Base-by-base conservation (phyloP, 2,329 filamentous ascomycete genomes). In the Coniochaeta prunicola region DNA sequence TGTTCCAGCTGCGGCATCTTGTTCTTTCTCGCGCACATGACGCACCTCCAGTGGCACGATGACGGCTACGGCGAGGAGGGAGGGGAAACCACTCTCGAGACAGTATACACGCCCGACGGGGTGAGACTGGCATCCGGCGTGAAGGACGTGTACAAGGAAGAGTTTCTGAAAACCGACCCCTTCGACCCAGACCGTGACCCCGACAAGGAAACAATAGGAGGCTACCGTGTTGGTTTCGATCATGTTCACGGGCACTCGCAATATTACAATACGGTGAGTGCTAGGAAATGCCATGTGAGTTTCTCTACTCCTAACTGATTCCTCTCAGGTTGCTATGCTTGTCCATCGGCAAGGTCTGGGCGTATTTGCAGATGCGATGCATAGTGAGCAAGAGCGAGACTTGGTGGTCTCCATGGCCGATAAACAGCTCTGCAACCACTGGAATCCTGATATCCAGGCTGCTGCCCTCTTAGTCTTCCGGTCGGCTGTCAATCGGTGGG, bases 21-120 rank as follows among this genome's bases (percentile, higher is more conserved):
- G 2, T 30, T 67, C 5, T 57, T 66, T 17, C 59, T 70, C 15
- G 66, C 66, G 1, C 57, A 59, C 6, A 56, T 67, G 59, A 64
- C 63, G 1, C 62, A 59, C 42, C 58, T 38, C 12, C 9, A 62
- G 24, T 8, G 10, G 1, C 31, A 53, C 2, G 57, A 61, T 4
- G 28, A 58, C 12, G 15, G 48, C 6, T 24, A 58, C 4, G 36
- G 59, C 24, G 33, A 59, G 31, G 26, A 10, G 57, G 42, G 12
- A 50, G 38, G 5, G 61, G 60, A 28, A 48, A 45, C 1, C 3
- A 59, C 36, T 40, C 36, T 40, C 5, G 17, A 40, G 5, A 5
- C 8, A 40, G 36, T 40, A n/a, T 40, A 40, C 36, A 40, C 36
- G 36, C n/a, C 13, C 36, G 36, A 40, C 36, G 36, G 36, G 12